Evolutionary conservation across 805 yeast genomes (phyloP), one percentile per base, ranked within the genome.

Genomic region (Hanseniaspora singularis): DNA sequence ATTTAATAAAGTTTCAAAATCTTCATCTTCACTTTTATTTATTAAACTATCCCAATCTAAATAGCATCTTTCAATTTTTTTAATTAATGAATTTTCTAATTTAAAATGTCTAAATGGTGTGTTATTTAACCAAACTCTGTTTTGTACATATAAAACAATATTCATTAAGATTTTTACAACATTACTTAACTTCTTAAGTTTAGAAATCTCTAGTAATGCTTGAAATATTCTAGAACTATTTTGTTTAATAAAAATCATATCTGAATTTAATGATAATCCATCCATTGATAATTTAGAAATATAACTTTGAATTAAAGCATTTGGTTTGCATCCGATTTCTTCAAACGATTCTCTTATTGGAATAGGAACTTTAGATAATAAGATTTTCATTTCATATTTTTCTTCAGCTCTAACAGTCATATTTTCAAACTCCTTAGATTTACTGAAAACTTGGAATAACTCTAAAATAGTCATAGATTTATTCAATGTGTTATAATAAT

Each of bases 241-340:
- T 61, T 92, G 97, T 0, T 92, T 82, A 33, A 92, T 76, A 58
- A 84, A 92, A 3, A 85, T 71, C 95, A 88, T 86, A 65, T 92
- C 99, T 0, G 95, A 77, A 72, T 81, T 77, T 51, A 94, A 64
- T 0, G 96, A 96, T 65, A 85, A 84, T 0, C 97, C 97, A 0
- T 82, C 92, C 15, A 92, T 66, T 9, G 69, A 65, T 20, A 88
- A 65, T 31, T 79, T 64, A 1, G 96, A 82, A n/a, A 92, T 83
- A 55, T 83, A 86, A 0, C 95, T 74, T 57, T 92, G 98, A 11
- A 92, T 64, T 31, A 92, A 62, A 7, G 86, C 75, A 53, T 79
- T 86, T 18, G 84, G 73, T 59, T 92, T 92, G 0, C 94, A 81
- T 15, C 75, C 59, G 0, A 88, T 79, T 50, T 85, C 89, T 38